Evolutionary conservation across 768 basidiomycete genomes (phyloP).

Genomic region (Phanerodontia chrysosporium): DNA sequence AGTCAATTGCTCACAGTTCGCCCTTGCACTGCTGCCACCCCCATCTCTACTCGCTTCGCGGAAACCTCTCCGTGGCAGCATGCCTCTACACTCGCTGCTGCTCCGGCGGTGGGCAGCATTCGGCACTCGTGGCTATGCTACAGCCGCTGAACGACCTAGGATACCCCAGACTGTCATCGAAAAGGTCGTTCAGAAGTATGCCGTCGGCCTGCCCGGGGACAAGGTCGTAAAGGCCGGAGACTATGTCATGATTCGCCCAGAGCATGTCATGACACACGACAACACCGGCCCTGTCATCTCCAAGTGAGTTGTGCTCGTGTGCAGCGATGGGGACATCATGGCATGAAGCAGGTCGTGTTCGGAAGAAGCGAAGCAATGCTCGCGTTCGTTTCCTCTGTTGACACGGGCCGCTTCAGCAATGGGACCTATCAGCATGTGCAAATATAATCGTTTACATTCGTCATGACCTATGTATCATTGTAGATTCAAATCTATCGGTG

Average conservation of each 20-base stretch:
- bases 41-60: conserved; percentile 15
- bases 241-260: conserved; percentile 99
- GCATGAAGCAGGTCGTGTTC: neutral
- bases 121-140: conserved; percentile 24
- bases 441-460: neutral
- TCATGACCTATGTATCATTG: neutral
- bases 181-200: conserved; percentile 96
- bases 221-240: conserved; percentile 88
- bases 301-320: conserved; percentile 56
- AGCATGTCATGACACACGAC: conserved; percentile 98
- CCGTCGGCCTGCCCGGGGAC: conserved; percentile 80
- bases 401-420: neutral
- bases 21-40: conserved; percentile 7
- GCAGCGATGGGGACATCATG: neutral
- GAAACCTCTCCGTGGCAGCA: neutral
- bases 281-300: conserved; percentile 98
- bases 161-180: conserved; percentile 88
- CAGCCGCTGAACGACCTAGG: conserved; percentile 26
- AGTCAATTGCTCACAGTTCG: conserved; percentile 27
- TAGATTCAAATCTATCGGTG: conserved; percentile 94
- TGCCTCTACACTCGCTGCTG: neutral
- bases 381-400: neutral
- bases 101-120: neutral
- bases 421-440: neutral
- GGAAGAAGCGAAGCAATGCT: neutral